A percentile compares a stretch with the other conserved stretches of the same genome.
Evolutionary conservation across 176 grass and related monocot species (phyloP).

Genomic region (Cocos nucifera): DNA sequence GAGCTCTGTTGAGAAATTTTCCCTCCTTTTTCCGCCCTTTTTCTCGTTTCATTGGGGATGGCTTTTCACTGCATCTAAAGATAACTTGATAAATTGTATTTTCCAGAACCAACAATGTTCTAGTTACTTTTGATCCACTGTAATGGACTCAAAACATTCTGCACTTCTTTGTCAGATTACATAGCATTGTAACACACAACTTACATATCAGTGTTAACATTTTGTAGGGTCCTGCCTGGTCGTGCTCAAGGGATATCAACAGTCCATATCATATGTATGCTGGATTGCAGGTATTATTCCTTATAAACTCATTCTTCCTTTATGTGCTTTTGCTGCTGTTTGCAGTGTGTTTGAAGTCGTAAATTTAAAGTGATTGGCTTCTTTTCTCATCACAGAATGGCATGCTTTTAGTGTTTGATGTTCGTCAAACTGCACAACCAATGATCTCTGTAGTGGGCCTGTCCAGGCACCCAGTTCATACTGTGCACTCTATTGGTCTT

Average conservation of each 20-base stretch:
- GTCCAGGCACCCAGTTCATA: constrained; percentile 60
- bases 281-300: constrained; percentile 64
- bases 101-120: too few species aligned
- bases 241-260: constrained; percentile 51
- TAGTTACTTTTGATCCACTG: too few species aligned
- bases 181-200: too few species aligned
- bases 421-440: constrained; percentile 66
- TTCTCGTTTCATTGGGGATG: too few species aligned
- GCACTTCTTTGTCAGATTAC: too few species aligned
- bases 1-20: too few species aligned
- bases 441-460: constrained; percentile 45
- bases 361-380: not conserved
- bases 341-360: too few species aligned
- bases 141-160: too few species aligned
- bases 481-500: constrained; percentile 42
- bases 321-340: not conserved
- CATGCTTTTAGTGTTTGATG: constrained; percentile 84
- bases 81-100: too few species aligned
- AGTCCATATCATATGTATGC: constrained; percentile 51
- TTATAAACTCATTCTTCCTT: not conserved
- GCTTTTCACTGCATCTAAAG: too few species aligned
- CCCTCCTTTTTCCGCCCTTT: too few species aligned
- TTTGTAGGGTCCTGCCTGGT: constrained; percentile 68
- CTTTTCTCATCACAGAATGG: constrained; percentile 44
- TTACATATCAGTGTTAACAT: constrained; percentile 5